Evolutionary conservation across 108 stramenopile species (phyloP).

Genomic region (Cyclotella choctawhatcheeana): DNA sequence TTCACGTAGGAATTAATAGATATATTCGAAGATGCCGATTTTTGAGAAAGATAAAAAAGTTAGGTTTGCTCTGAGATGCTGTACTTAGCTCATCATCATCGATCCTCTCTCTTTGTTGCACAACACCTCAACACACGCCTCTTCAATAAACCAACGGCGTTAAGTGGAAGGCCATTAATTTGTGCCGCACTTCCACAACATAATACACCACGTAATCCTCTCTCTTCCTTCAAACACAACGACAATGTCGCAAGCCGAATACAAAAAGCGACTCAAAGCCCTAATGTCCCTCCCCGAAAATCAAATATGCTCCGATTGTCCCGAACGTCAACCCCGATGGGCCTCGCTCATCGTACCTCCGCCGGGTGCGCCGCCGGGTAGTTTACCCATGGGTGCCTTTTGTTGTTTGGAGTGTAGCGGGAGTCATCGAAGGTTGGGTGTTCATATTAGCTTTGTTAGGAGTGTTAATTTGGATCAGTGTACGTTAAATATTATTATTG

Average conservation of each 20-base stretch:
- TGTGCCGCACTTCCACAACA: not conserved
- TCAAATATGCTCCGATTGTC: constrained; percentile 93
- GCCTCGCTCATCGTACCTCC: constrained; percentile 91
- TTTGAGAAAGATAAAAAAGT: too few species aligned
- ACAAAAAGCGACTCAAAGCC: constrained; percentile 76
- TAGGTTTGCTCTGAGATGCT: too few species aligned
- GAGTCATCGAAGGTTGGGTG: constrained; percentile 96
- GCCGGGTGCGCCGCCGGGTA: constrained; percentile 77
- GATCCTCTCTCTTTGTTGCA: too few species aligned
- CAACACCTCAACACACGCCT: too few species aligned
- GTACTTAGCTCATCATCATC: too few species aligned
- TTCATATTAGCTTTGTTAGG: constrained; percentile 97
- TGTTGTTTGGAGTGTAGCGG: constrained; percentile 99
- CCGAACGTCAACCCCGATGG: constrained; percentile 96
- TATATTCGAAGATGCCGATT: too few species aligned
- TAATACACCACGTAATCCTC: not conserved
- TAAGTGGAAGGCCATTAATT: too few species aligned
- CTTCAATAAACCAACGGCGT: too few species aligned
- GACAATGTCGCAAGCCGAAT: constrained; percentile 56
- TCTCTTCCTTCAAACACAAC: not conserved
- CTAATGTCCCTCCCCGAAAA: constrained; percentile 89
- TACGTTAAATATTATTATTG: constrained; percentile 44
- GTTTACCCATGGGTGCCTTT: constrained; percentile 91
- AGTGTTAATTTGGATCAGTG: constrained; percentile 91
- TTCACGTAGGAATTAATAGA: too few species aligned